Conservation (phyloP, 2,329 filamentous ascomycete genomes). For the Penicillium sp. region DNA sequence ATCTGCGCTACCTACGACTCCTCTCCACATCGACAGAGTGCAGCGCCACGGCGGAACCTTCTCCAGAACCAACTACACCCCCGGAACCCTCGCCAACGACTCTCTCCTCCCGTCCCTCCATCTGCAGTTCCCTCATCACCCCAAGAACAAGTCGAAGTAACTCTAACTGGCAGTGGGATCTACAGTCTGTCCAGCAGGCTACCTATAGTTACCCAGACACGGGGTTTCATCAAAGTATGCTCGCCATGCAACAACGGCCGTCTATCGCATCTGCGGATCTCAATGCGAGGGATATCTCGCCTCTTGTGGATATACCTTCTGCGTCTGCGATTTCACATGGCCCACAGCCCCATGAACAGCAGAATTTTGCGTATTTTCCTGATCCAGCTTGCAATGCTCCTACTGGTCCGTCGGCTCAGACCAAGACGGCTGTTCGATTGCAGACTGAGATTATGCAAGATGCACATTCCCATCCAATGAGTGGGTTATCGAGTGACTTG, state of each 20-base stretch:
- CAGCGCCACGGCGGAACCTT: conserved; percentile 44
- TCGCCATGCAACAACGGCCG: conserved; percentile 25
- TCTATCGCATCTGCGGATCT: conserved; percentile 24
- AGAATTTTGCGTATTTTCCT: conserved; percentile 33
- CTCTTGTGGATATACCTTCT: conserved; percentile 17
- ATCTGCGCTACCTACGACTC: conserved; percentile 42
- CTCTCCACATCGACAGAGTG: conserved; percentile 43
- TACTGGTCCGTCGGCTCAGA: conserved; percentile 19
- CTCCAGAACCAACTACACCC: conserved; percentile 42
- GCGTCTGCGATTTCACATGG: conserved; percentile 14
- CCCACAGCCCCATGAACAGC: conserved; percentile 17
- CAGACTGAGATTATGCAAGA: conserved; percentile 20
- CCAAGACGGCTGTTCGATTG: conserved; percentile 22
- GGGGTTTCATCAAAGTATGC: conserved; percentile 29
- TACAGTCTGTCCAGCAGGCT: conserved; percentile 28
- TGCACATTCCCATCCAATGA: conserved; percentile 22
- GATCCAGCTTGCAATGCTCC: conserved; percentile 19
- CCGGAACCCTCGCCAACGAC: conserved; percentile 35
- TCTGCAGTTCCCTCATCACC: conserved; percentile 22
- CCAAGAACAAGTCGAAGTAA: conserved; percentile 14
- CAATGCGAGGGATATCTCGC: conserved; percentile 19
- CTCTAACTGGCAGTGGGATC: conserved; percentile 35
- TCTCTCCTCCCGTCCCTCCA: conserved; percentile 23
- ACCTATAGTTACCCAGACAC: conserved; percentile 28
- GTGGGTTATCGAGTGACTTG: conserved; percentile 30